Evolutionary conservation across 345 rosid species (phyloP).

Genomic region (Populus nigra): DNA sequence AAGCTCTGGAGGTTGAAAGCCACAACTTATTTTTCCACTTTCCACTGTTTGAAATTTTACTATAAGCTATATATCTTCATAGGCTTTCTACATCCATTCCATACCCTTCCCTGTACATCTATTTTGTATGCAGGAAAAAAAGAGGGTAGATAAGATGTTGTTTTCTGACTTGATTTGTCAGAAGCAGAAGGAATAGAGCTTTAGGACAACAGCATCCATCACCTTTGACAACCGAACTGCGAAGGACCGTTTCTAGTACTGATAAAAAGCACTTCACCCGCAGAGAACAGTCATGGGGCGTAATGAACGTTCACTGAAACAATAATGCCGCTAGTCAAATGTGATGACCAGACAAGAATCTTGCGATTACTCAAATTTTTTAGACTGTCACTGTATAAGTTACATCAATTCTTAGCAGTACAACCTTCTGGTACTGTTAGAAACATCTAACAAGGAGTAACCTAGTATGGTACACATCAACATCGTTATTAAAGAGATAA

Average conservation of each 20-base stretch:
- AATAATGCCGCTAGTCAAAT: not conserved
- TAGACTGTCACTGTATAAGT: not conserved
- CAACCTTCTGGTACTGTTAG: not conserved
- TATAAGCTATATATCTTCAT: too few relatives aligned
- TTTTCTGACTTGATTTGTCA: not conserved
- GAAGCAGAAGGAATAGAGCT: not conserved
- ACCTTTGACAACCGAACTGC: not conserved
- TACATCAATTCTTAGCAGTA: constrained; percentile 2
- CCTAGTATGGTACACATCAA: not conserved
- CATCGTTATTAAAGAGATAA: constrained; percentile 18
- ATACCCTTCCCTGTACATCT: too few relatives aligned
- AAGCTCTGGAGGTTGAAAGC: too few relatives aligned
- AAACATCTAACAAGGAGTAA: not conserved
- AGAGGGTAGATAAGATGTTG: too few relatives aligned
- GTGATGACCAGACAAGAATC: constrained; percentile 1
- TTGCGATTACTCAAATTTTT: not conserved
- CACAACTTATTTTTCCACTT: too few relatives aligned
- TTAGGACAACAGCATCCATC: not conserved
- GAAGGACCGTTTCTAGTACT: not conserved
- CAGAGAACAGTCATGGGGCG: not conserved
- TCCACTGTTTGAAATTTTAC: too few relatives aligned
- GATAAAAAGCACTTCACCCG: not conserved
- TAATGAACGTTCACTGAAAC: not conserved
- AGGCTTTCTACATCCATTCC: too few relatives aligned
- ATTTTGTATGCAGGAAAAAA: too few relatives aligned